These are phyloP conservation scores for Datisca glomerata DNA, from an alignment of 306 rosid species.

Conservation along the genomic window DNA sequence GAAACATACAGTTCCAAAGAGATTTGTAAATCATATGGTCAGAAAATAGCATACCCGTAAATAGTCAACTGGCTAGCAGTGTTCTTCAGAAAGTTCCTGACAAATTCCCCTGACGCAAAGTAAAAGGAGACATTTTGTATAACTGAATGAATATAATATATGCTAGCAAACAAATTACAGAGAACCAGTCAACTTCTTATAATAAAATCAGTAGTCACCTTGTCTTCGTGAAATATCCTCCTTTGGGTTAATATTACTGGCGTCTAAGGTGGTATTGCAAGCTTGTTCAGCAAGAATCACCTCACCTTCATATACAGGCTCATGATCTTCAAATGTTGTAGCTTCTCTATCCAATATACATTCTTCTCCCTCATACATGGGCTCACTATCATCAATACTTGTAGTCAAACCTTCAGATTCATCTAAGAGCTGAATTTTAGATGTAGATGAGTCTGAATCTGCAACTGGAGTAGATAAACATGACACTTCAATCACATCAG, in stretches of 20 bases:
- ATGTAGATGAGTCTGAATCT: constrained; percentile 37
- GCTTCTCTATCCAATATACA: constrained; percentile 47
- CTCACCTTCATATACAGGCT: constrained; percentile 97
- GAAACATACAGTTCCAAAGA: constrained; percentile 8
- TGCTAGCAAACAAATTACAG: constrained; percentile 5
- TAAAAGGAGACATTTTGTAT: constrained; percentile 9
- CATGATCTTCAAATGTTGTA: constrained; percentile 39
- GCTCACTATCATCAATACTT: constrained; percentile 58
- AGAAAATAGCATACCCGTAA: constrained; percentile 43
- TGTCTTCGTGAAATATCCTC: constrained; percentile 62
- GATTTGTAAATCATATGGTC: constrained; percentile 6
- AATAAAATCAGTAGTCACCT: constrained; percentile 42
- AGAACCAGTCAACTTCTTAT: too few species aligned
- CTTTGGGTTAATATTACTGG: constrained; percentile 27
- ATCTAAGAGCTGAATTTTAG: constrained; percentile 29
- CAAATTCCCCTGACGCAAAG: constrained; percentile 61
- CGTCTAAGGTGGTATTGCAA: constrained; percentile 45
- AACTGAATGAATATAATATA: constrained; percentile 14
- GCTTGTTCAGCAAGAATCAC: constrained; percentile 70
- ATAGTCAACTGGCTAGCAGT: constrained; percentile 92
- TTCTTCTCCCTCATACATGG: constrained; percentile 98
- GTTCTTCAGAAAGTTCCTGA: constrained; percentile 72
- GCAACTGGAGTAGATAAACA: constrained; percentile 28
- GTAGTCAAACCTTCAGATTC: constrained; percentile 49
- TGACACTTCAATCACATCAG: constrained; percentile 23